Evolutionary conservation across 1,284 basidiomycete genomes (phyloP), one percentile per base, ranked within the genome.

Genomic region (Malassezia cuniculi): DNA sequence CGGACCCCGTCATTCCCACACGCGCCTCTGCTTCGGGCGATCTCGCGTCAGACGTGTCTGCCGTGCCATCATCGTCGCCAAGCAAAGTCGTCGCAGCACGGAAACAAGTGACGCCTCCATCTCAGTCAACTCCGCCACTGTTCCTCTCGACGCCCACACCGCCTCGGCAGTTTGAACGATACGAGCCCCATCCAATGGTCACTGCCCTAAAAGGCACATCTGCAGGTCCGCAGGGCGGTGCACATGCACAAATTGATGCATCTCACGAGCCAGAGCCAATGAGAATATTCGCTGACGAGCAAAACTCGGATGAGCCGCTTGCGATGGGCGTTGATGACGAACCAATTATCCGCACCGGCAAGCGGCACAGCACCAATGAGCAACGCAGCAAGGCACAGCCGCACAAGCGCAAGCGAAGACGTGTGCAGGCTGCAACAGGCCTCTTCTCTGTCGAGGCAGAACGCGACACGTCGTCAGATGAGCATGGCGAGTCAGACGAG

Each of bases 391-490:
- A 21, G 36, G 27, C 5, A 29, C 25, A 20, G 15, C 36, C 33
- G 17, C 47, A 43, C 28, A 48, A 48, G 37, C 38, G 49, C 4
- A 55, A 41, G 27, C 32, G 32, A n/a, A 60, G 60, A 68, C 50
- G 76, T 77, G 54, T 71, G 70, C 34, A 36, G n/a, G n/a, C n/a
- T 21, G 11, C 28, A 16, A 26, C 36, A 14, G 49, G 51, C 3
- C 8, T 74, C 74, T 68, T 72, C 78, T 42, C 78, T 80, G 52
- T 71, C 74, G 36, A 80, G 78, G 68, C 83, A 1, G 70, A 70
- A 18, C 81, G 85, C 55, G 83, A 81, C 12, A 84, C 82, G 16
- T 81, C 82, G 48, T 83, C 85, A 55, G 72, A 63, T 18, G 71
- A 47, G 76, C 81, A 38, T 33, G 62, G 66, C 18, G 56, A 64